Evolutionary conservation across 2,329 filamentous ascomycete species (phyloP).

Genomic region (Fusarium sp.): DNA sequence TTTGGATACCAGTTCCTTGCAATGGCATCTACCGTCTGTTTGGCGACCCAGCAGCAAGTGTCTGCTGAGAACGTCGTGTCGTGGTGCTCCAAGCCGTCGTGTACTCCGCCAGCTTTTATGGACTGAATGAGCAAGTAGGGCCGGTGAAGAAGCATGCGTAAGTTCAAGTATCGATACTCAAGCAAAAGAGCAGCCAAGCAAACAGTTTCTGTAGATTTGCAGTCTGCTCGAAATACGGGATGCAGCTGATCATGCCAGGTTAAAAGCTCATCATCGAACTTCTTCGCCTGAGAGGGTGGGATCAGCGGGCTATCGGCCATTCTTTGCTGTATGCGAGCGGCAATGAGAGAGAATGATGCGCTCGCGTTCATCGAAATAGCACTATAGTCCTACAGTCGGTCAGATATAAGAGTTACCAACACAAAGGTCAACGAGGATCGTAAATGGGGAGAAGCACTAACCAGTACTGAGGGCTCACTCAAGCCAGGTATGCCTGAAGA

Average conservation of each 20-base stretch:
- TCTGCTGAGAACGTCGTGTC: neutral
- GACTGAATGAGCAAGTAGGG: neutral
- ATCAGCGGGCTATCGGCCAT: constrained; percentile 76
- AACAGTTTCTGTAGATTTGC: neutral
- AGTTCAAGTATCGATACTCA: constrained; percentile 1
- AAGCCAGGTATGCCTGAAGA: neutral
- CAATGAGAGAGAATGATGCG: constrained; percentile 84
- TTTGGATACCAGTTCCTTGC: neutral
- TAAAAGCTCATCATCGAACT: neutral
- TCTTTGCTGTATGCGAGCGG: constrained; percentile 80
- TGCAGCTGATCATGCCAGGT: constrained; percentile 3
- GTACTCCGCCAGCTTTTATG: neutral
- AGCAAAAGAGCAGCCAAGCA: neutral
- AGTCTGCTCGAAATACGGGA: neutral
- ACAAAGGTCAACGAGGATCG: neutral
- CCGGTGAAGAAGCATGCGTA: constrained; percentile 9
- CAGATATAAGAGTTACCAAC: neutral
- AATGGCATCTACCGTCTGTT: neutral
- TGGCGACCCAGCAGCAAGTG: constrained; percentile 1
- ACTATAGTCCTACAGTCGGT: constrained; percentile 46
- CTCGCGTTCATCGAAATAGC: constrained; percentile 72
- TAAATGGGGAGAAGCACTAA: neutral
- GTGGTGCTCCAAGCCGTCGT: neutral
- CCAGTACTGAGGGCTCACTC: constrained; percentile 53
- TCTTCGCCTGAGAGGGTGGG: constrained; percentile 64